Base-by-base conservation (phyloP, 2,329 filamentous ascomycete species). In the Ophiostoma sp. region DNA sequence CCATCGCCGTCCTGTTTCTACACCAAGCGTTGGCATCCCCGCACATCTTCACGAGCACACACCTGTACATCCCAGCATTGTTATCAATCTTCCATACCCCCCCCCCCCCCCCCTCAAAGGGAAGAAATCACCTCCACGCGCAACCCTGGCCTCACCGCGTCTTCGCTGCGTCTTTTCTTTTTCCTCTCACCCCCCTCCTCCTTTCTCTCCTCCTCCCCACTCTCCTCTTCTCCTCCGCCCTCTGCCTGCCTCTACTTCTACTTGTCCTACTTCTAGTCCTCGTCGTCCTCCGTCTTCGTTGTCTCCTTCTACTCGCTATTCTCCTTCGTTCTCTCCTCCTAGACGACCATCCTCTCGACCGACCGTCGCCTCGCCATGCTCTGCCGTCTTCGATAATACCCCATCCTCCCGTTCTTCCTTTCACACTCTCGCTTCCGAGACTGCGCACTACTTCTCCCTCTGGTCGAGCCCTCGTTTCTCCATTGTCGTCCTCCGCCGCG, bases 61-160 rank as follows among this genome's bases (percentile, higher is more conserved):
- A 16, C 64, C 44, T 65, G 62, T 40, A 42, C 52, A 68, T 52
- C 60, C 42, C 44, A 68, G 44, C 64, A 18, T 40, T 27, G 27
- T 41, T 60, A 44, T 44, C 44, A 44, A 55, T 18, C 49, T 14
- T 64, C 67, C 36, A 55, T 18, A 52, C 45, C 12, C 16, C 44
- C 9, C 9, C n/a, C 45, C 45, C 47, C 9, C 49, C 5, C n/a
- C 42, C 38, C 27, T 27, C 27, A 27, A 27, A 27, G 27, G n/a
- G 6, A 47, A 41, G 27, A 14, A 65, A 65, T 8, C 40, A 63
- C 14, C 7, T 44, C 60, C 2, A 42, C 60, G 36, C 60, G 65
- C 68, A 69, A 69, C 38, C 41, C 45, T 65, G 60, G 65, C 65
- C 40, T 67, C 42, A 40, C 64, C 62, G 62, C 65, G 65, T 52